phyloP scores from a whole-genome alignment of 23 red algal species.

The Gracilaria caudata region DNA sequence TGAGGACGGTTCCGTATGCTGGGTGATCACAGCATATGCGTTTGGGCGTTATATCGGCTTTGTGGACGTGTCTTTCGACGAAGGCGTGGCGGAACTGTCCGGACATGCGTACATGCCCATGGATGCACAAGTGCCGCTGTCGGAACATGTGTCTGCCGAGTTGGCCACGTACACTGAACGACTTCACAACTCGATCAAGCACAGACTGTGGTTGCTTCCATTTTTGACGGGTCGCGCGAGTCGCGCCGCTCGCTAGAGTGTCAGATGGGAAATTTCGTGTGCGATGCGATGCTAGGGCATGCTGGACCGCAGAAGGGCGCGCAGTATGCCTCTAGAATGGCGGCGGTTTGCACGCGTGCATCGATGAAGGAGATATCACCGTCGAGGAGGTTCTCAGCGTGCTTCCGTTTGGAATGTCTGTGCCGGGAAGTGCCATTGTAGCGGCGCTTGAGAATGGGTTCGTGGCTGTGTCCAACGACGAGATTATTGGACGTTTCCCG shows the following conservation, averaged over 20 bases:
- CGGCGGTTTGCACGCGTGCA: constrained; percentile 2
- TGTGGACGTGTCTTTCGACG: constrained; percentile 27
- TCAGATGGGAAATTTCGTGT: constrained; percentile 54
- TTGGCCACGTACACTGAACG: constrained; percentile 17
- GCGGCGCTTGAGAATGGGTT: constrained; percentile 23
- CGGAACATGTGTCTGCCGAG: not conserved
- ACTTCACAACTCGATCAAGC: not conserved
- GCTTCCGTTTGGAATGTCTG: constrained; percentile 38
- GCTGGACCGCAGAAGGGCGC: not conserved
- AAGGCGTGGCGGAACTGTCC: not conserved
- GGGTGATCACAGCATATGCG: constrained; percentile 32
- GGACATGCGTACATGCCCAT: constrained; percentile 26
- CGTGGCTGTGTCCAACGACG: not conserved
- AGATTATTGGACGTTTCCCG: not conserved
- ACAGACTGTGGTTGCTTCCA: not conserved
- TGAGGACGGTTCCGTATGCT: constrained; percentile 59
- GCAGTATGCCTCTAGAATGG: constrained; percentile 41
- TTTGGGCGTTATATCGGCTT: constrained; percentile 57
- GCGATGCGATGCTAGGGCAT: constrained; percentile 26
- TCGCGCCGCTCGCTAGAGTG: not conserved
- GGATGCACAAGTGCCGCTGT: constrained; percentile 11
- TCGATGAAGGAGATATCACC: constrained; percentile 32
- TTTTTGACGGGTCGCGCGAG: not conserved
- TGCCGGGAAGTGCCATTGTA: constrained; percentile 16
- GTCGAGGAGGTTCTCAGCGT: constrained; percentile 36